Percentiles rank a stretch among this genome's conserved stretches.
These are phyloP conservation scores for Rhizopus microsporus DNA, from an alignment of 371 early-diverging fungal genomes.

Conservation along the genomic window DNA sequence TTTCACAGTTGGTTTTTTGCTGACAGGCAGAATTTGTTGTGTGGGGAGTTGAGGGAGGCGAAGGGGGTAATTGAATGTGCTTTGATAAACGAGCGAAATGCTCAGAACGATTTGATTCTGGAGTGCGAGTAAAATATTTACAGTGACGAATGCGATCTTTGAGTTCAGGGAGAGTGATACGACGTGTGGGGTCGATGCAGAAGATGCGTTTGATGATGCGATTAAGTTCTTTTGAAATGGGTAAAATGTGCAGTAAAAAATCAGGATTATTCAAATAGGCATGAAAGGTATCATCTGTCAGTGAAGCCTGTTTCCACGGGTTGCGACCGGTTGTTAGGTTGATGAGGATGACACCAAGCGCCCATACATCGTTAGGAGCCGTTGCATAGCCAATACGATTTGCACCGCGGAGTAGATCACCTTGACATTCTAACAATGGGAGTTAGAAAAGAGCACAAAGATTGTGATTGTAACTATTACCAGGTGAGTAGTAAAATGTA, in stretches of 20 bases:
- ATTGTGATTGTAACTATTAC: constrained; percentile 30
- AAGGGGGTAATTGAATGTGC: constrained; percentile 19
- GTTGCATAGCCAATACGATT: constrained; percentile 61
- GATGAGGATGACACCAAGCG: constrained; percentile 81
- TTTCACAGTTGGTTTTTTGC: constrained; percentile 2
- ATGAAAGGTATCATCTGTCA: constrained; percentile 71
- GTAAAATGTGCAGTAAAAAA: constrained; percentile 66
- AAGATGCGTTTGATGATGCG: constrained; percentile 75
- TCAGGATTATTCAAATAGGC: constrained; percentile 64
- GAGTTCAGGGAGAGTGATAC: constrained; percentile 70
- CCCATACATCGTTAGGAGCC: constrained; percentile 84
- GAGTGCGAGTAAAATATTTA: constrained; percentile 54
- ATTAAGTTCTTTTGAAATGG: constrained; percentile 70
- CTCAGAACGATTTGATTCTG: constrained; percentile 33
- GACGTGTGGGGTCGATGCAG: constrained; percentile 66
- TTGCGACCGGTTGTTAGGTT: constrained; percentile 77
- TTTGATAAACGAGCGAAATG: neutral
- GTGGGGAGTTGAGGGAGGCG: constrained; percentile 26
- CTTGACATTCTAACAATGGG: constrained; percentile 68
- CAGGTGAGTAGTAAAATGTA: constrained; percentile 91
- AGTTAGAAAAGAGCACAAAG: constrained; percentile 3
- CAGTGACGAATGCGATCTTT: constrained; percentile 59
- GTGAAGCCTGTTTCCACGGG: constrained; percentile 80
- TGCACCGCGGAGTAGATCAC: constrained; percentile 47
- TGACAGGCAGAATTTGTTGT: constrained; percentile 1